Evolutionary conservation across 139 green algal genomes (phyloP), one percentile per base, ranked within the genome.

Genomic region (Micractinium sp.): DNA sequence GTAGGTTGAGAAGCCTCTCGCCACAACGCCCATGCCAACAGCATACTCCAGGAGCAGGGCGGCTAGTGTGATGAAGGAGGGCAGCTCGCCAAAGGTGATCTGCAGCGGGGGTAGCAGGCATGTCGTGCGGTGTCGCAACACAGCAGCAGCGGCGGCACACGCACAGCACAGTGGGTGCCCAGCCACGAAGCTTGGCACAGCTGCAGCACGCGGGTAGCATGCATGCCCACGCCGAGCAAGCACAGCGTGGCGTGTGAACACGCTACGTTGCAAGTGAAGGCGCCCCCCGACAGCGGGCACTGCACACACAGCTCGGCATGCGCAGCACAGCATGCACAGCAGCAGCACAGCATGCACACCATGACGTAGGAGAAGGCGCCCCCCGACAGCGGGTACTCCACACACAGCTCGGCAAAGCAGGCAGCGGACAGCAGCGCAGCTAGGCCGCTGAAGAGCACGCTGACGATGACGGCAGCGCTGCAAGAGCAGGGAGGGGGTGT

Each of bases 1-100:
- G 60, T 85, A 91, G 53, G 29, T 38, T 15, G 35, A 67, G 71
- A 93, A 91, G 53, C 74, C 81, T 15, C 87, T 39, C 14, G 87
- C 87, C 77, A 91, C 76, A 29, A 84, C 41, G 5, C 27, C 90
- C 38, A 86, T 91, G 85, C 81, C 87, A 18, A 89, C 41, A 0
- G 80, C 36, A 39, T 89, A 92, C 66, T 89, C 69, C 33, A 91
- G 41, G 23, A 92, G 66, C n/a, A 89, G 53, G 39, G 83, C 85
- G 31, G 60, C 53, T 41, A 92, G 36, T 4, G 81, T 60, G 14
- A 91, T 56, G 27, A 36, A 91, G 9, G 90, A 87, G 0, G 90
- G 74, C 29, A 86, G 63, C 60, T 92, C 90, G 60, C 90, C 90
- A 91, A 92, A 90, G 5, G 90, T 91, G 69, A 85, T 25, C 80